Percentiles rank a stretch among this genome's conserved stretches.
phyloP scores from a whole-genome alignment of 2,329 filamentous ascomycete genomes.

The Cladosporium cucumerinum region DNA sequence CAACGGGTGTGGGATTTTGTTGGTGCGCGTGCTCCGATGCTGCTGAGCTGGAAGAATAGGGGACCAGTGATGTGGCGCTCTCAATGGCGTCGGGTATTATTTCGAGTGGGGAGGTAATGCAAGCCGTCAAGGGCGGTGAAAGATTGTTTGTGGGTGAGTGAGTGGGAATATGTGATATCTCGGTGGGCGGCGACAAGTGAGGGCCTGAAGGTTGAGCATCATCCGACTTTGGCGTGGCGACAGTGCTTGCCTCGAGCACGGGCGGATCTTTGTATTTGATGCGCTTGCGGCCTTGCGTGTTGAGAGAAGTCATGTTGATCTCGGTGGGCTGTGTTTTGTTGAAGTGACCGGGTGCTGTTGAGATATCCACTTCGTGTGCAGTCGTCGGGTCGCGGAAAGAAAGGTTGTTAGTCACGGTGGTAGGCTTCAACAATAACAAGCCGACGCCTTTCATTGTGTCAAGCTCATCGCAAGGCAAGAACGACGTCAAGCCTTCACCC shows the following conservation, averaged over 20 bases:
- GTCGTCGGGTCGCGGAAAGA: background rate
- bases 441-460: background rate
- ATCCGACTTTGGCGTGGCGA: no score
- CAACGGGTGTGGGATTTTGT: background rate
- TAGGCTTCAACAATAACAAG: background rate
- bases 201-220: background rate
- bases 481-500: background rate
- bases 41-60: background rate
- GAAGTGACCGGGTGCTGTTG: background rate
- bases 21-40: background rate
- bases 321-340: background rate
- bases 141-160: background rate
- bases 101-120: background rate
- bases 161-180: background rate
- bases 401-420: background rate
- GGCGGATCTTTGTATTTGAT: conserved; percentile 2
- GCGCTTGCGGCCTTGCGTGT: background rate
- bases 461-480: background rate
- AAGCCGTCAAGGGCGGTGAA: background rate
- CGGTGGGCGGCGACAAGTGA: background rate
- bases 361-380: background rate
- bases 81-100: background rate
- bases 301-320: background rate
- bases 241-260: background rate
- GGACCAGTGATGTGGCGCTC: background rate